A percentile compares a stretch with the other conserved stretches of the same genome.
These are phyloP conservation scores for Pseudoperonospora humuli DNA, from an alignment of 352 stramenopile species.

Conservation along the genomic window DNA sequence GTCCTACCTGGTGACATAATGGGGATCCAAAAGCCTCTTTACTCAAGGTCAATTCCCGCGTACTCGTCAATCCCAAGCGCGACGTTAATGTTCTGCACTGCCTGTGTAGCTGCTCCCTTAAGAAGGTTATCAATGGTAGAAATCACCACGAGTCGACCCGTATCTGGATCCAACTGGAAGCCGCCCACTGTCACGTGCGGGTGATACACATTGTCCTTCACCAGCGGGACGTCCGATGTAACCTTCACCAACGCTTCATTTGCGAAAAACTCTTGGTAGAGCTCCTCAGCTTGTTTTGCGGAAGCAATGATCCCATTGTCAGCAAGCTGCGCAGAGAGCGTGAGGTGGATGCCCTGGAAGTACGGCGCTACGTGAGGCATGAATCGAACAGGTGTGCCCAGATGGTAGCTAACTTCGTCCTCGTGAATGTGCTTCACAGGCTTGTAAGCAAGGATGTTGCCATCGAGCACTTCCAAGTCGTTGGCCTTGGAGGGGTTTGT, in stretches of 20 bases:
- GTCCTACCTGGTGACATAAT: conserved; percentile 3
- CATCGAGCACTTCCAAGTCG: conserved; percentile 60
- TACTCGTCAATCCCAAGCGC: conserved; percentile 87
- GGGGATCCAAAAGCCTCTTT: conserved; percentile 11
- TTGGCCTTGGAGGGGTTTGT: conserved; percentile 79
- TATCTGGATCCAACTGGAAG: conserved; percentile 84
- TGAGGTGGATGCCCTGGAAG: conserved; percentile 92
- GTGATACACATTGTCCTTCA: conserved; percentile 67
- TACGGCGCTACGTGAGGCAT: conserved; percentile 91
- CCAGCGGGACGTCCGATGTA: conserved; percentile 47
- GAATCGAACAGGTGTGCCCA: conserved; percentile 82
- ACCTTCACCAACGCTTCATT: conserved; percentile 84
- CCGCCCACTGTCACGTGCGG: conserved; percentile 78
- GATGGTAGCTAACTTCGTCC: conserved; percentile 76
- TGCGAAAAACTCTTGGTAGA: conserved; percentile 78
- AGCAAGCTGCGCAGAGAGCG: conserved; percentile 72
- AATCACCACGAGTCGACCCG: conserved; percentile 81
- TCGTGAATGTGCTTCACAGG: conserved; percentile 89
- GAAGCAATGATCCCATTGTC: conserved; percentile 39
- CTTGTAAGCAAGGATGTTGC: conserved; percentile 89
- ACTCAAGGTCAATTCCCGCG: conserved; percentile 45
- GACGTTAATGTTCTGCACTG: conserved; percentile 93
- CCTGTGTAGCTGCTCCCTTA: conserved; percentile 90
- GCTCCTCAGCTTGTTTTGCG: conserved; percentile 61
- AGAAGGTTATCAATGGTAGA: conserved; percentile 91